phyloP scores from a whole-genome alignment of 768 basidiomycete species.

The Russula lepida region DNA sequence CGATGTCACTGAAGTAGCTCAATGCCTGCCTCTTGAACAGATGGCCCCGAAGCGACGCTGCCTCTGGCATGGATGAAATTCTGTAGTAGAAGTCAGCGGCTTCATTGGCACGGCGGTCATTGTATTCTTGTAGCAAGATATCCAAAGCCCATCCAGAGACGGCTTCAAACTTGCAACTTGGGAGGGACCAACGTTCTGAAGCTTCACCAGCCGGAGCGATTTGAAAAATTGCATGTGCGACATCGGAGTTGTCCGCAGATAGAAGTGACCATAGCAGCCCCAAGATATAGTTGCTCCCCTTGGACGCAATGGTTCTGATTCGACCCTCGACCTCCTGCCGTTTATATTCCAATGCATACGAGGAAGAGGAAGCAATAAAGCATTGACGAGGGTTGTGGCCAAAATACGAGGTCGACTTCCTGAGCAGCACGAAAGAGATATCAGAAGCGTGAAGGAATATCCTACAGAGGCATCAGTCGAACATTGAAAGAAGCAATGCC shows the following conservation, averaged over 20 bases:
- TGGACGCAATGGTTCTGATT: not conserved
- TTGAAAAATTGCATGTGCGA: not conserved
- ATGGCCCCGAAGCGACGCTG: not conserved
- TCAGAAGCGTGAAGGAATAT: not conserved
- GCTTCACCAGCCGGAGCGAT: not conserved
- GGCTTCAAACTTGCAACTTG: not conserved
- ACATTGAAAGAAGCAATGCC: no score
- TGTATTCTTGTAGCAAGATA: not conserved
- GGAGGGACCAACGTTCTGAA: not conserved
- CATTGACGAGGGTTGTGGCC: no score
- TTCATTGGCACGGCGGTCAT: not conserved
- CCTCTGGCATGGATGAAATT: accelerated
- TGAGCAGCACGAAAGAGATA: not conserved
- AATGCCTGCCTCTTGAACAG: not conserved
- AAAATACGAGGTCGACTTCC: not conserved
- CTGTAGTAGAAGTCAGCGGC: not conserved
- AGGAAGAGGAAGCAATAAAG: no score
- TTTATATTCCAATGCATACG: no score
- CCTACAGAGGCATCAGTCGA: no score
- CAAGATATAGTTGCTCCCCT: no score
- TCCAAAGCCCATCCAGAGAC: not conserved
- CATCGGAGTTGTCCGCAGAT: not conserved
- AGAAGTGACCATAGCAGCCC: no score
- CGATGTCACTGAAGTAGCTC: not conserved
- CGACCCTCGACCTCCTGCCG: no score